phyloP scores from a whole-genome alignment of 2,329 filamentous ascomycete species.

The Epichloe elymi region DNA sequence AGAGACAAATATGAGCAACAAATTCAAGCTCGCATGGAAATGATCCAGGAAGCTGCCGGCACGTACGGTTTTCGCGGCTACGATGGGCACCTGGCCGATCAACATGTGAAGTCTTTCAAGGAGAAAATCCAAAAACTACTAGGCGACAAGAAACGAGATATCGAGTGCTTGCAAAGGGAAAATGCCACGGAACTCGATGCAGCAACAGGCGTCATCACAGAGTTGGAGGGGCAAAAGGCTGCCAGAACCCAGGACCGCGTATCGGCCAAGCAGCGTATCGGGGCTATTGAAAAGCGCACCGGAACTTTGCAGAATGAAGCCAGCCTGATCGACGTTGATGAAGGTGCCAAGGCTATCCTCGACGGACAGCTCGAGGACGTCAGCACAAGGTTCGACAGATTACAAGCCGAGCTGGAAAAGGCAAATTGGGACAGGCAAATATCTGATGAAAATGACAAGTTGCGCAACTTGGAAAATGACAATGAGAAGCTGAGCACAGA shows the following conservation, averaged over 20 bases:
- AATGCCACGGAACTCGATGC: constrained; percentile 61
- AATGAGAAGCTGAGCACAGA: constrained; percentile 64
- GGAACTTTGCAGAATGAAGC: constrained; percentile 52
- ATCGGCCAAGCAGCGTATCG: constrained; percentile 59
- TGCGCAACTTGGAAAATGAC: constrained; percentile 58
- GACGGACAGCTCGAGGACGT: constrained; percentile 62
- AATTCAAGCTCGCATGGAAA: constrained; percentile 52
- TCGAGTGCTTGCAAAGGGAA: constrained; percentile 63
- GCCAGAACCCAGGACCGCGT: constrained; percentile 62
- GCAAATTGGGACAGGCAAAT: constrained; percentile 61
- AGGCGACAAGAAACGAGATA: constrained; percentile 62
- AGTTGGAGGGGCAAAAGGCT: constrained; percentile 62
- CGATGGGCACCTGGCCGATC: constrained; percentile 64
- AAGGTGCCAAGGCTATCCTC: constrained; percentile 67
- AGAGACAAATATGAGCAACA: constrained; percentile 80
- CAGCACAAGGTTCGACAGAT: constrained; percentile 45
- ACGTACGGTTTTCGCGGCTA: constrained; percentile 73
- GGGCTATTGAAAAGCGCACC: constrained; percentile 58
- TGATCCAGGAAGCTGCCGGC: constrained; percentile 67
- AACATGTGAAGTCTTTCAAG: constrained; percentile 63
- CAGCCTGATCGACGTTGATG: constrained; percentile 66
- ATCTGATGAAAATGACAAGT: constrained; percentile 47
- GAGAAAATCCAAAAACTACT: constrained; percentile 62
- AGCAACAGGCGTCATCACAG: constrained; percentile 58
- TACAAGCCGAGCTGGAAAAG: constrained; percentile 48